Conservation (phyloP, 169 alveolate species). For the Perkinsus marinus region DNA sequence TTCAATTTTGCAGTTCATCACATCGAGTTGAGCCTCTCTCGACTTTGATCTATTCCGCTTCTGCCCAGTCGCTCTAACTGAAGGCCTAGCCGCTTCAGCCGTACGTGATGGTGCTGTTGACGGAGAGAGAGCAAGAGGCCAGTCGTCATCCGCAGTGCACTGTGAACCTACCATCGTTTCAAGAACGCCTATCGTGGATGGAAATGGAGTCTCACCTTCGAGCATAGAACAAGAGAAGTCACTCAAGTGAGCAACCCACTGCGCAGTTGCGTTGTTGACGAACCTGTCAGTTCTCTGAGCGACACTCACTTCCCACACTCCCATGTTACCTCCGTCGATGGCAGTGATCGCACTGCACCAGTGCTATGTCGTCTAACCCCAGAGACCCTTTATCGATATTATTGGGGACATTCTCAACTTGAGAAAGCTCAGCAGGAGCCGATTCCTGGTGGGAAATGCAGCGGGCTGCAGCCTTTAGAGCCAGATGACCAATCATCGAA, state of each 20-base stretch:
- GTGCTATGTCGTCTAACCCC: background rate
- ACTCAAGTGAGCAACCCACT: background rate
- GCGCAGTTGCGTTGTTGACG: background rate
- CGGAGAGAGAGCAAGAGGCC: background rate
- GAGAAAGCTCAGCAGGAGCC: too few relatives aligned
- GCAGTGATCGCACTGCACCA: background rate
- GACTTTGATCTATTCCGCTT: background rate
- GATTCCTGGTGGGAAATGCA: too few relatives aligned
- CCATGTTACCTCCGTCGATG: background rate
- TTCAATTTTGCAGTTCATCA: too few relatives aligned
- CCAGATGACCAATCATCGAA: too few relatives aligned
- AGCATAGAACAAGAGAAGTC: background rate
- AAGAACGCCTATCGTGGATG: background rate
- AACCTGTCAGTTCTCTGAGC: background rate
- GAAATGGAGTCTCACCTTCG: background rate
- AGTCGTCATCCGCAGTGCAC: background rate
- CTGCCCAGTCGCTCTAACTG: background rate
- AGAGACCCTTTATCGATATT: background rate
- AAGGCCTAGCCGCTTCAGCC: background rate
- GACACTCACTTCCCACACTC: too few relatives aligned
- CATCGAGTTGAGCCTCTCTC: background rate
- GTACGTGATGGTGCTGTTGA: background rate
- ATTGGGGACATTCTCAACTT: background rate
- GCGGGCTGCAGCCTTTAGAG: too few relatives aligned
- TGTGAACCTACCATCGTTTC: background rate